Percentiles rank a stretch among this genome's conserved stretches.
Conservation (phyloP, 192 early-diverging fungal genomes). For the Entomortierella lignicola region DNA sequence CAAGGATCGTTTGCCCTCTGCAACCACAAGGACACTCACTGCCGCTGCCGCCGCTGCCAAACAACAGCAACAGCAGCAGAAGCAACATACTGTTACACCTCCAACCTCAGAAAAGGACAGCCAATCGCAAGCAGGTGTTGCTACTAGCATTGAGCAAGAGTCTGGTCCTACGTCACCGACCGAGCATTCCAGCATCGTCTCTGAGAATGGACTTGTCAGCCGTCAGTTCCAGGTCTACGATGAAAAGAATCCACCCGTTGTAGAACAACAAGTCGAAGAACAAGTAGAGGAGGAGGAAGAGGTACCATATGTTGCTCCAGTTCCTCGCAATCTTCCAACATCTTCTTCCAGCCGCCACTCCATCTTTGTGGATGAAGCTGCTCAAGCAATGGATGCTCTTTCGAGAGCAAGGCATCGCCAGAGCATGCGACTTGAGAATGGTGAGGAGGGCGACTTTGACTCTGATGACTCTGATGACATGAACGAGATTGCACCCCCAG, state of each 20-base stretch:
- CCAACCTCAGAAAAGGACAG: conserved; percentile 3
- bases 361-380: conserved; percentile 50
- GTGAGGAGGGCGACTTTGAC: conserved; percentile 11
- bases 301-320: conserved; percentile 14
- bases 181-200: conserved; percentile 9
- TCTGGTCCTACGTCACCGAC: neutral
- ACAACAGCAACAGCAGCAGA: conserved; percentile 20
- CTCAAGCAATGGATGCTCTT: conserved; percentile 46
- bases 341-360: conserved; percentile 21
- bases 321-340: conserved; percentile 8
- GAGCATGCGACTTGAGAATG: conserved; percentile 30
- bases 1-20: conserved; percentile 45
- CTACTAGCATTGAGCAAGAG: neutral
- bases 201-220: conserved; percentile 22
- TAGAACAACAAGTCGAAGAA: conserved; percentile 25
- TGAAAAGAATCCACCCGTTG: neutral
- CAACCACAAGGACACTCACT: conserved; percentile 33
- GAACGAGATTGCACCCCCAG: conserved; percentile 27
- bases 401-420: conserved; percentile 43
- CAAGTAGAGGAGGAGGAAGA: conserved; percentile 23
- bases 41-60: conserved; percentile 42
- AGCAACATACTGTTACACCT: neutral
- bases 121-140: neutral
- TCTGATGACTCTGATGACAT: conserved; percentile 32
- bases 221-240: conserved; percentile 22